A percentile compares a stretch with the other conserved stretches of the same genome.
Conservation (phyloP, 176 grass and related monocot species). For the Juncus inflexus region DNA sequence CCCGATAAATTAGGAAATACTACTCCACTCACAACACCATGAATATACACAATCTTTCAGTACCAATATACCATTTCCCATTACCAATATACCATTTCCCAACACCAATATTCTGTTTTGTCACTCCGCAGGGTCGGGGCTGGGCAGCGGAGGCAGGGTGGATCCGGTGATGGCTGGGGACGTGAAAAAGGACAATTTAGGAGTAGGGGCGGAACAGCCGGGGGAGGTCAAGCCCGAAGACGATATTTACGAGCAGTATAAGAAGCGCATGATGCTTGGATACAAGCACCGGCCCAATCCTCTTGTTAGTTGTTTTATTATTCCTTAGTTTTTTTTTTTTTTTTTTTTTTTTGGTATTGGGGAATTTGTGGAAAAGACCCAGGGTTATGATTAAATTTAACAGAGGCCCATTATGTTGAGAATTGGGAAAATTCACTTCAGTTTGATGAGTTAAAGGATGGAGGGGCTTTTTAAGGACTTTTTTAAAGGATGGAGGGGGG, state of each 20-base stretch:
- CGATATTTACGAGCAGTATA: conserved; percentile 99
- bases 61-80: no score
- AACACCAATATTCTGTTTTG: no score
- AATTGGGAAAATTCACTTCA: no score
- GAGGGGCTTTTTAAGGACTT: no score
- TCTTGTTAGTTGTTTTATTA: conserved; percentile 40
- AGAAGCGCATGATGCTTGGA: conserved; percentile 99
- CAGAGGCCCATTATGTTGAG: no score
- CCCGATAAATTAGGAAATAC: no score
- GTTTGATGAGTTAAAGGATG: no score
- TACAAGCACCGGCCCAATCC: conserved; percentile 88
- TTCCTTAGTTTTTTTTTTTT: conserved; percentile 15
- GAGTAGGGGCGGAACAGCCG: conserved; percentile 75
- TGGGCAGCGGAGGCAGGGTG: conserved; percentile 80
- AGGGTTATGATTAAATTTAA: no score
- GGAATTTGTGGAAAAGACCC: not conserved
- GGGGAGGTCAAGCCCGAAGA: conserved; percentile 75
- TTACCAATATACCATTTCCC: no score
- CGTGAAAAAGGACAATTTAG: conserved; percentile 81
- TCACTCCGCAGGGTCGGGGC: conserved; percentile 75
- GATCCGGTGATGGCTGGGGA: conserved; percentile 91
- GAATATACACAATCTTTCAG: no score
- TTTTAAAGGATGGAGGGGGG: no score
- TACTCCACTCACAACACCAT: no score
- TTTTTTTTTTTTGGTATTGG: not conserved